Evolutionary conservation across 2,329 filamentous ascomycete species (phyloP), one percentile per base, ranked within the genome.

Genomic region (Pestalotiopsis sp.): DNA sequence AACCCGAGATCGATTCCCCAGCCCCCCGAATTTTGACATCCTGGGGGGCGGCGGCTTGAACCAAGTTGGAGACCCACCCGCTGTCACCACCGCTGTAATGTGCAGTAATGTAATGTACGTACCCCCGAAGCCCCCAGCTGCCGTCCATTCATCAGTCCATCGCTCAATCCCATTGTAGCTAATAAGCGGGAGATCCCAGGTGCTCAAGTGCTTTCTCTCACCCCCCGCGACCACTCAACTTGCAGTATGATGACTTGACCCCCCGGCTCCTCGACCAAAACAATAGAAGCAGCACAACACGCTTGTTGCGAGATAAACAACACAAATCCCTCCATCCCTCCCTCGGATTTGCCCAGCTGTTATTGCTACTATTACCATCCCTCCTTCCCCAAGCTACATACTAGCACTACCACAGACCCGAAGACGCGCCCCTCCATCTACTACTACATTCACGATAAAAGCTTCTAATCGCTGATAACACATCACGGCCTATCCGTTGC

Each of bases 401-500:
- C 57, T 60, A 27, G 57, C 23, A 36, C 23, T 36, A 17, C 17
- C 9, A n/a, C 25, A 20, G 17, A 14, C 45, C 45, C 45, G n/a
- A 36, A 36, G 31, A 52, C 45, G 70, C 73, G 71, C 73, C 70
- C 66, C 66, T 68, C 63, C 69, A 65, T 70, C 68, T 69, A 68
- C 69, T 68, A 62, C 68, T 45, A 57, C 31, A 38, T 57, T 56
- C n/a, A 45, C 58, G 56, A 65, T 27, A 58, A 60, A 57, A 67
- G 57, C 45, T 12, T 27, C 45, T 36, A 66, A 62, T 63, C 17
- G 49, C 61, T 40, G 56, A 66, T 60, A 62, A 63, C 57, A 23
- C 57, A 31, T 72, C 71, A 73, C 75, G 68, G 70, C 67, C 70
- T 73, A 75, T 68, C 61, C 69, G 52, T 59, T 70, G 13, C 17